Evolutionary conservation across 805 yeast genomes (phyloP), one percentile per base, ranked within the genome.

Genomic region (Torulaspora maleeae): DNA sequence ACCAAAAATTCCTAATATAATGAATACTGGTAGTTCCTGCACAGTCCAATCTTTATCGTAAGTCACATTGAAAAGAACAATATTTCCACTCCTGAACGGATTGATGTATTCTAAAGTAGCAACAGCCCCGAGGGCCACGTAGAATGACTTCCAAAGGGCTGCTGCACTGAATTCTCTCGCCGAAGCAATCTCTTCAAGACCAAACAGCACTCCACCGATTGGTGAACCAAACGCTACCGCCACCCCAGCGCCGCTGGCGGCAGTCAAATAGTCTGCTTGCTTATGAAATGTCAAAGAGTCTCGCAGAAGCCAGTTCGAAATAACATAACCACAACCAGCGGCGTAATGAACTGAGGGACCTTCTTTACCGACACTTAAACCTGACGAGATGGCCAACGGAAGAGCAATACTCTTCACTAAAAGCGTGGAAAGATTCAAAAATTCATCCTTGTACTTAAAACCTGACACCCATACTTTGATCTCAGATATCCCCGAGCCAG

Each of bases 331-430:
- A n/a, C 85, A 91, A 63, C 98, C 90, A 0, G 90, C 95, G 0
- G 99, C 97, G 65, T 91, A 93, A 66, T 93, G 99, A 10, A 93
- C 99, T 56, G 91, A 81, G 1, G 99, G 99, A 0, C 99, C 99
- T 62, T 93, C 99, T 66, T 93, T 93, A 17, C 99, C 99, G 5
- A 93, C 85, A 54, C 91, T 84, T 30, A 93, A 66, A 0, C 99
- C 99, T 1, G 96, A 83, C 0, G 95, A 90, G 57, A 93, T 93
- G 0, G 95, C 87, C 48, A 93, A 69, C 0, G 99, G 99, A 35
- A 93, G 68, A 0, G 95, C 86, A 8, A 88, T 60, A 41, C 88
- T 76, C 54, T 93, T 93, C 43, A 91, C 79, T 1, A 78, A 52
- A 19, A 91, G 69, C 0, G 96, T 89, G 61, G 75, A 70, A 66